Percentiles rank a stretch among this genome's conserved stretches.
phyloP scores from a whole-genome alignment of 2,329 filamentous ascomycete species.

The Daldinia eschscholtzii region DNA sequence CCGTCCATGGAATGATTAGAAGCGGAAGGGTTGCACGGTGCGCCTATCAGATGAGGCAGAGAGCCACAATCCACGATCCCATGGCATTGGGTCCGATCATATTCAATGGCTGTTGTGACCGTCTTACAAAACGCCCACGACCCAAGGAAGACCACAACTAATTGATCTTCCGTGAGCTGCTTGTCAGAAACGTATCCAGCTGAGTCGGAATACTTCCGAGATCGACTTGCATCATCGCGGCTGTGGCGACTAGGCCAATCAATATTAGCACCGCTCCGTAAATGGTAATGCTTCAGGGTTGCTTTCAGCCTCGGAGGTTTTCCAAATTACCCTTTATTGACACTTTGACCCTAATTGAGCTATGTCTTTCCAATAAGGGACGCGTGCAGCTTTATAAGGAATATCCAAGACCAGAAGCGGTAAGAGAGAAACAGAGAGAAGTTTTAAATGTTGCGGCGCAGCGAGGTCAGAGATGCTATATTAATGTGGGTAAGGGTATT shows the following conservation, averaged over 20 bases:
- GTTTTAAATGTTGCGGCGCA: neutral
- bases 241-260: slow-evolving; percentile 46
- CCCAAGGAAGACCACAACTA: slow-evolving; percentile 35
- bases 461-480: neutral
- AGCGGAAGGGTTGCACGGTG: slow-evolving; percentile 12
- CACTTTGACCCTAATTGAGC: slow-evolving; percentile 18
- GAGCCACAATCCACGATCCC: slow-evolving; percentile 34
- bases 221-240: slow-evolving; percentile 42
- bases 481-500: neutral
- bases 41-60: slow-evolving; percentile 27
- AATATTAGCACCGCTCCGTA: slow-evolving; percentile 44
- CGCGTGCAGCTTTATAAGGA: slow-evolving; percentile 14
- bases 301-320: slow-evolving; percentile 13
- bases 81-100: slow-evolving; percentile 45
- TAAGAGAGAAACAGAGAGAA: neutral
- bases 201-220: slow-evolving; percentile 44
- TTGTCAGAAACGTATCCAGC: slow-evolving; percentile 26
- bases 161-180: slow-evolving; percentile 33
- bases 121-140: slow-evolving; percentile 26
- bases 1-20: slow-evolving; percentile 28
- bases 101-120: slow-evolving; percentile 25
- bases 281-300: slow-evolving; percentile 44
- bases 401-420: slow-evolving; percentile 12
- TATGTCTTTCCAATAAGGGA: slow-evolving; percentile 22
- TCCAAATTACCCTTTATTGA: slow-evolving; percentile 13